Conservation (phyloP, 192 early-diverging fungal species). For the Allomyces macrogynus region DNA sequence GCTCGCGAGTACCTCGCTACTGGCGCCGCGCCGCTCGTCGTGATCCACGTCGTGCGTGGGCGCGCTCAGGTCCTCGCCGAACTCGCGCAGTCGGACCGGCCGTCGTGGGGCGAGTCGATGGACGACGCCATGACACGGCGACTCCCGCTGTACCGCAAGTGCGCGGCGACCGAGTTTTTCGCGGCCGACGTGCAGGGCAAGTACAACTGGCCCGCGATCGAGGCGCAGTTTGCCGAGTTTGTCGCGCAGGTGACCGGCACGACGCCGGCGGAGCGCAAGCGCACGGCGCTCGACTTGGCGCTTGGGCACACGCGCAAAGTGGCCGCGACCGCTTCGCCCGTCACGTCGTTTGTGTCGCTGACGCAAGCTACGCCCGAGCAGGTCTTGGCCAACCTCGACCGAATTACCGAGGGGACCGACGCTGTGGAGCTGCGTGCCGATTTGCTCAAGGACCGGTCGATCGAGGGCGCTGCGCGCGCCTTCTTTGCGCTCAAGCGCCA, state of each 20-base stretch:
- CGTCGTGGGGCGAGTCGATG: constrained; percentile 64
- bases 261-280: neutral
- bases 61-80: constrained; percentile 63
- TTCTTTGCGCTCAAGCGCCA: constrained; percentile 34
- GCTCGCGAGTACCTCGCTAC: constrained; percentile 32
- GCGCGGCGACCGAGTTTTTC: constrained; percentile 66
- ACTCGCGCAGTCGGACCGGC: constrained; percentile 58
- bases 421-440: constrained; percentile 89
- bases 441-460: constrained; percentile 25
- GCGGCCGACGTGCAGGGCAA: constrained; percentile 22
- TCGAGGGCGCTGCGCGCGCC: neutral
- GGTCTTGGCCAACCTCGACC: constrained; percentile 26
- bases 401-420: constrained; percentile 56
- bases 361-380: constrained; percentile 34
- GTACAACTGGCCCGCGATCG: constrained; percentile 44
- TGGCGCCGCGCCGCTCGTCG: constrained; percentile 15
- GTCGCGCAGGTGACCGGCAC: constrained; percentile 35
- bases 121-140: constrained; percentile 62
- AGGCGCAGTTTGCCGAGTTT: constrained; percentile 53
- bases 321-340: neutral
- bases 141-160: constrained; percentile 49
- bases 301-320: neutral
- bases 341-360: constrained; percentile 68
- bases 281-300: neutral
- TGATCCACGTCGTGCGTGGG: constrained; percentile 62